phyloP scores from a whole-genome alignment of 257 asterid genomes.

The Rhazya stricta region DNA sequence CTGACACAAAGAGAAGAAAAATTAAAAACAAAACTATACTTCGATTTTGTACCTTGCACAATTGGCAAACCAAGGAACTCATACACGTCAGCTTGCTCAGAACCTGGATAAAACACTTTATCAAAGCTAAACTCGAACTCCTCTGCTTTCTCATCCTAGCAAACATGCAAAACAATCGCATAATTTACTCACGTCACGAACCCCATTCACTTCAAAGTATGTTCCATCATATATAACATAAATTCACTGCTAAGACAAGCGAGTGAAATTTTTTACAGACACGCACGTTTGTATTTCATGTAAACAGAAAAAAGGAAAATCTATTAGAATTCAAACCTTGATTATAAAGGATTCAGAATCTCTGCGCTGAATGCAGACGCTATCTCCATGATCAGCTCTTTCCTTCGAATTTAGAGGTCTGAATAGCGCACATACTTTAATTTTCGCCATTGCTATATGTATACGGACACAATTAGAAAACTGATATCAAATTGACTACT shows the following conservation, averaged over 20 bases:
- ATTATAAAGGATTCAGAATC: constrained; percentile 57
- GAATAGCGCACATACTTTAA: constrained; percentile 70
- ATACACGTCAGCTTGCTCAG: constrained; percentile 62
- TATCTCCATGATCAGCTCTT: constrained; percentile 54
- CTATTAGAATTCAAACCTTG: constrained; percentile 41
- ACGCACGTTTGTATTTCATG: not conserved
- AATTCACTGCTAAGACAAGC: not conserved
- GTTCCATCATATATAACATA: not conserved
- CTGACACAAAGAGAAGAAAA: not conserved
- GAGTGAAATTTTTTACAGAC: not conserved
- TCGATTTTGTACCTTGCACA: constrained; percentile 41
- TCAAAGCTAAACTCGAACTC: constrained; percentile 63
- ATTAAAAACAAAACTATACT: not conserved
- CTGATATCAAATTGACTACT: not conserved
- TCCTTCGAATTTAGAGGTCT: constrained; percentile 74
- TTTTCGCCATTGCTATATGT: constrained; percentile 40
- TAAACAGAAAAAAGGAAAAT: not conserved
- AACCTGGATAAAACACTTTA: constrained; percentile 71
- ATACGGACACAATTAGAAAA: not conserved
- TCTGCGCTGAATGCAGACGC: constrained; percentile 43
- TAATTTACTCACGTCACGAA: constrained; percentile 1
- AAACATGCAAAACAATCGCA: constrained; percentile 12
- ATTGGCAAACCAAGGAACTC: constrained; percentile 67
- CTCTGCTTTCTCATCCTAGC: constrained; percentile 75
- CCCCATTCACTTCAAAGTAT: not conserved